Base-by-base conservation (phyloP, 768 basidiomycete genomes). In the Boletus vinaceobasis region DNA sequence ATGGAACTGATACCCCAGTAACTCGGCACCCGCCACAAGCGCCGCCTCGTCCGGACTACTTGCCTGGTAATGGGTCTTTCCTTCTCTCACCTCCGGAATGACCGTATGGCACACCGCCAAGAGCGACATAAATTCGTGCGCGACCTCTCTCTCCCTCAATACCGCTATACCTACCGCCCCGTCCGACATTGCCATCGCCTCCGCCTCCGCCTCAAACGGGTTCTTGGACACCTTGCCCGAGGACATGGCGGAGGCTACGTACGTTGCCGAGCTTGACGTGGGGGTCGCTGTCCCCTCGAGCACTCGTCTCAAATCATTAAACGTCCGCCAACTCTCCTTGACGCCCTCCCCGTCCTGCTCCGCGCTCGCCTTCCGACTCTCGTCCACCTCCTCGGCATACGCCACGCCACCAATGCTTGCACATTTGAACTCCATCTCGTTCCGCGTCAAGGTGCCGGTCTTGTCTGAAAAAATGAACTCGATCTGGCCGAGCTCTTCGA, bases 21-120 rank as follows among this genome's bases (percentile, higher is more conserved):
- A 67, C 66, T 98, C 94, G 0, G 97, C 97, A 6, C 97, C 97
- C 0, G 88, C 83, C 1, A 99, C 97, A 39, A 99, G 75, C 2
- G 97, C 97, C 0, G 94, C 97, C 71, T 99, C 96, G 65, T 98
- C 97, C 0, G 97, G 97, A 75, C 93, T 96, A 58, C 92, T 95
- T 2, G 97, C 97, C 70, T 99, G 97, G 65, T 87, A 99, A 10
- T 87, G 77, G 58, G 90, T 88, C 78, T 94, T 96, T n/a, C 83
- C 94, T 55, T 91, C 84, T 62, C 81, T 85, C 50, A 86, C 73
- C 73, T 98, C 97, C 2, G 97, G 97, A 64, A 98, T 98, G 61
- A 99, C 97, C 1, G 97, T 98, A 67, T 99, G 97, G 61, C 97
- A 99, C 33, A 98, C 94, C 2, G 96, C 88, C 47, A 98, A 78